Evolutionary conservation across 2,329 filamentous ascomycete species (phyloP), one percentile per base, ranked within the genome.

Genomic region (Pseudopithomyces maydicus): DNA sequence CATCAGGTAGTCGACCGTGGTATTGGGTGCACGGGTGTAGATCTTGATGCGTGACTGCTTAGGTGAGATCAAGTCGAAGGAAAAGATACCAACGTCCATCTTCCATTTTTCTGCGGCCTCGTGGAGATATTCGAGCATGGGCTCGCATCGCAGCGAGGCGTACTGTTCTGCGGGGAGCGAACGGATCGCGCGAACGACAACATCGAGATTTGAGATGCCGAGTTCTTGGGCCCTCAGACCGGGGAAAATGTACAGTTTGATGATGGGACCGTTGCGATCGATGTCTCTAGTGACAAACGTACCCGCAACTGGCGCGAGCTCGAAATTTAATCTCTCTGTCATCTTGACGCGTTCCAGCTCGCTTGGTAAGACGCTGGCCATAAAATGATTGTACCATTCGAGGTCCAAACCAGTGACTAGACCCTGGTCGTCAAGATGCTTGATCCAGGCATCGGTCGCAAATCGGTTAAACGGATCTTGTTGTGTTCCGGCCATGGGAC

Each of bases 241-340:
- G n/a, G 53, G 55, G 49, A 56, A 61, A 14, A 58, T 56, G 26
- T 58, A 58, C 44, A 51, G 33, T 42, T 61, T 61, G 26, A 61
- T 48, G 15, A 61, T 61, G 3, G 58, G 58, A 12, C 54, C 52
- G 11, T 32, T 56, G 12, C 47, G 47, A 22, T 57, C 55, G 14
- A 61, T 49, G 20, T 58, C 56, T 14, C 58, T 49, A 22, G 55
- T 61, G n/a, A 61, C 55, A 15, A 61, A 61, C 3, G 58, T 61
- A 4, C 58, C 58, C n/a, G 55, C 58, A 2, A 58, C 53, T 20
- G 58, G 55, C 10, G 58, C 55, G 41, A 61, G 52, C 32, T 61
- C 48, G 36, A 61, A 61, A 6, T 58, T 41, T 15, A 58, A 29
- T 20, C 54, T 58, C 33, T 56, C 52, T 7, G 44, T 48, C 53